Evolutionary conservation across 768 basidiomycete species (phyloP).

Genomic region (Kwoniella europaea): DNA sequence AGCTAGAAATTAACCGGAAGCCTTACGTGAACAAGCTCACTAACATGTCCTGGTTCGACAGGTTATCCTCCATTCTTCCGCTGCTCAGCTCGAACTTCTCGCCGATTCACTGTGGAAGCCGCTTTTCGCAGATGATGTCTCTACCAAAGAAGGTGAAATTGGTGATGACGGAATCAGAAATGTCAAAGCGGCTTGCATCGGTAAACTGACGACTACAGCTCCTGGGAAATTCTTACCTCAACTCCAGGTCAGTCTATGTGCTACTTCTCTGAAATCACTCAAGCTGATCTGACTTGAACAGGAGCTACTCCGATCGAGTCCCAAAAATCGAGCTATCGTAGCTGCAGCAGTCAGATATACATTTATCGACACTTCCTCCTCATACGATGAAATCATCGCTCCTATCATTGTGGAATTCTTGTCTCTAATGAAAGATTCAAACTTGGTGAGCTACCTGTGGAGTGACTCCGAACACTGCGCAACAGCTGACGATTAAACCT

Average conservation of each 20-base stretch:
- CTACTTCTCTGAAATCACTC: background rate
- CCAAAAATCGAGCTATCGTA: slow-evolving; percentile 75
- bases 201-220: slow-evolving; percentile 89
- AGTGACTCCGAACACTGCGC: slow-evolving; percentile 7
- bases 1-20: no score
- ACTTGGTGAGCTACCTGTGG: slow-evolving; percentile 67
- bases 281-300: slow-evolving; percentile 33
- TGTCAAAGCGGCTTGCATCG: slow-evolving; percentile 93
- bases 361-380: slow-evolving; percentile 81
- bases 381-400: slow-evolving; percentile 88
- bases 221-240: slow-evolving; percentile 90
- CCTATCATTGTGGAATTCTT: slow-evolving; percentile 87
- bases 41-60: slow-evolving; percentile 48
- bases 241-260: slow-evolving; percentile 70
- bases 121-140: slow-evolving; percentile 78
- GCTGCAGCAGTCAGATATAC: slow-evolving; percentile 89
- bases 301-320: slow-evolving; percentile 46
- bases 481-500: background rate
- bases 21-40: no score
- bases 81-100: slow-evolving; percentile 79
- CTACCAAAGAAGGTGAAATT: slow-evolving; percentile 20
- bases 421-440: slow-evolving; percentile 82
- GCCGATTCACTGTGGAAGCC: slow-evolving; percentile 91
- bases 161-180: slow-evolving; percentile 87
- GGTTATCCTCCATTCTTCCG: slow-evolving; percentile 90